Conservation (phyloP, 2,329 filamentous ascomycete species). For the Calonectria ilicicola region DNA sequence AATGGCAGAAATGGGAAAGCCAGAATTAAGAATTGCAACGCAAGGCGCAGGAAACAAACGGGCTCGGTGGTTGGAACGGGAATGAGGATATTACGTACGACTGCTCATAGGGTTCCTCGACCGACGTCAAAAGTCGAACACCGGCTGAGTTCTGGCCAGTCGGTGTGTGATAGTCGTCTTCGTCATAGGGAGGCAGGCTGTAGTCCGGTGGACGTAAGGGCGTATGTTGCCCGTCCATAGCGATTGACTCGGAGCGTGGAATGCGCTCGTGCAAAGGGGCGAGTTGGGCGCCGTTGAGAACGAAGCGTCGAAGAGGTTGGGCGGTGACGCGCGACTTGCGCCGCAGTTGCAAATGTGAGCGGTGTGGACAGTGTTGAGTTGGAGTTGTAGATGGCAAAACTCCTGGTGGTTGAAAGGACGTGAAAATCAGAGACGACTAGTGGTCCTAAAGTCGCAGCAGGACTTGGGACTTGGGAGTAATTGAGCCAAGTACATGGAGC, state of each 20-base stretch:
- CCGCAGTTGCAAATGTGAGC: constrained; percentile 25
- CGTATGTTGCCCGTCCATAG: constrained; percentile 64
- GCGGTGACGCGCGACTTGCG: constrained; percentile 26
- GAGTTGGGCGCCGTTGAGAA: constrained; percentile 8
- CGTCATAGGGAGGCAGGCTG: constrained; percentile 67
- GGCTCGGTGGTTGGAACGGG: constrained; percentile 17
- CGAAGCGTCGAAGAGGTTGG: constrained; percentile 18
- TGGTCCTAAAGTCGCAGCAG: not conserved
- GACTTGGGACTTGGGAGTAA: not conserved
- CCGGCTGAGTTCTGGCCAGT: constrained; percentile 63
- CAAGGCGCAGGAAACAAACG: not conserved
- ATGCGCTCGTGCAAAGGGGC: constrained; percentile 41
- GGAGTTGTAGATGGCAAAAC: not conserved
- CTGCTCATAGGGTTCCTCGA: constrained; percentile 66
- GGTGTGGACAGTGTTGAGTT: not conserved
- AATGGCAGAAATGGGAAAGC: constrained; percentile 1
- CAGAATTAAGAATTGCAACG: constrained; percentile 22
- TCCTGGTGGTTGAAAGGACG: not conserved
- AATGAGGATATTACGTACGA: constrained; percentile 64
- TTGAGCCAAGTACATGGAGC: not conserved
- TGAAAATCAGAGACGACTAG: not conserved
- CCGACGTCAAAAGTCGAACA: constrained; percentile 72
- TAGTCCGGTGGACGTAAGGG: constrained; percentile 69
- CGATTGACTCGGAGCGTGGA: constrained; percentile 41
- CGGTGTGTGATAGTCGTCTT: constrained; percentile 61